Evolutionary conservation across 768 basidiomycete species (phyloP).

Genomic region (Psilocybe sp.): DNA sequence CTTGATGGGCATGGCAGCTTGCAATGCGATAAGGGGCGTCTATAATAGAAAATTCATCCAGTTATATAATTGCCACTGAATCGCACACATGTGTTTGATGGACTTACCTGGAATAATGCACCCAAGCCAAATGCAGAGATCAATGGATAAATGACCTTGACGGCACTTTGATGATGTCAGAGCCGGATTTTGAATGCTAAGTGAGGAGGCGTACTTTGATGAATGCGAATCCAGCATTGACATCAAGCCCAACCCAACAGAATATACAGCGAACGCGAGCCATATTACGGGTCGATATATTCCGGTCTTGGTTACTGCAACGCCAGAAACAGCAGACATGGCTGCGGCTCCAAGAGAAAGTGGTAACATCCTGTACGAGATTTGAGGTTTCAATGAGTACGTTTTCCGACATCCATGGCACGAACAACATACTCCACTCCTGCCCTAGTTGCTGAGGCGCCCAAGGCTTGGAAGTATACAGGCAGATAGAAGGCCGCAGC

Average conservation of each 20-base stretch:
- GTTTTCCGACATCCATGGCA: neutral
- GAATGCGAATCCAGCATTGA: slow-evolving; percentile 60
- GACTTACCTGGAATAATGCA: slow-evolving; percentile 55
- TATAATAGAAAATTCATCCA: slow-evolving; percentile 16
- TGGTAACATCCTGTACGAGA: slow-evolving; percentile 60
- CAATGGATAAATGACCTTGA: slow-evolving; percentile 60
- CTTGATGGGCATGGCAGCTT: slow-evolving; percentile 84
- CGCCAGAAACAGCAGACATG: slow-evolving; percentile 54
- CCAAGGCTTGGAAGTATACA: slow-evolving; percentile 76
- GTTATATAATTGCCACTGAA: neutral
- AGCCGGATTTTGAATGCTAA: too few relatives aligned
- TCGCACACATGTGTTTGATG: neutral
- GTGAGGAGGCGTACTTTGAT: slow-evolving; percentile 34
- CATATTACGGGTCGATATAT: slow-evolving; percentile 64
- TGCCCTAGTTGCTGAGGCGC: slow-evolving; percentile 67
- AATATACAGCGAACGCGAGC: slow-evolving; percentile 51
- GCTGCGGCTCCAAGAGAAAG: slow-evolving; percentile 62
- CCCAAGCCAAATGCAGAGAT: slow-evolving; percentile 67
- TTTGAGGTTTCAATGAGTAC: too few relatives aligned
- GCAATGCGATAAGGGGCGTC: slow-evolving; percentile 70
- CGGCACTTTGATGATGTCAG: too few relatives aligned
- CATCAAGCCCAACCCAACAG: slow-evolving; percentile 73
- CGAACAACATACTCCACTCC: slow-evolving; percentile 52
- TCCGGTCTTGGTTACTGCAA: slow-evolving; percentile 54
- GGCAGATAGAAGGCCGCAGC: slow-evolving; percentile 65